phyloP scores from a whole-genome alignment of 2,329 filamentous ascomycete species.

The Microdochium nivale region DNA sequence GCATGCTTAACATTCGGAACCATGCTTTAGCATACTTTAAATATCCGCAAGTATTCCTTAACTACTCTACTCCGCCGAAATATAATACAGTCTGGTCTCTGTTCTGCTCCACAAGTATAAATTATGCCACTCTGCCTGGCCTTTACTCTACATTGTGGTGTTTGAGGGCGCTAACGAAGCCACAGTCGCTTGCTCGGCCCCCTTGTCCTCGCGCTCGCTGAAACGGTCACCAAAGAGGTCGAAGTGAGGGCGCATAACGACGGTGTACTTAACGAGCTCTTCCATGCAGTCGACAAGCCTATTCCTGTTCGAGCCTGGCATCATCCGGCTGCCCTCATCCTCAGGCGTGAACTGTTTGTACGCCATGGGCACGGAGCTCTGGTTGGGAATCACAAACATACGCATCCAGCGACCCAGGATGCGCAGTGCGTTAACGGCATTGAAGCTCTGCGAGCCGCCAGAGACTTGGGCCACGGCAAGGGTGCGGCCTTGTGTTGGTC shows the following conservation, averaged over 20 bases:
- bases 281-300: conserved; percentile 60
- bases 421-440: conserved; percentile 56
- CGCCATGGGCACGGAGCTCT: conserved; percentile 53
- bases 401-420: conserved; percentile 62
- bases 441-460: conserved; percentile 59
- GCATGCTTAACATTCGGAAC: too few species aligned
- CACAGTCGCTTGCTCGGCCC: background rate
- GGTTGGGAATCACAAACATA: conserved; percentile 60
- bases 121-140: too few species aligned
- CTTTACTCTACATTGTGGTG: too few species aligned
- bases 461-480: conserved; percentile 53
- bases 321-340: conserved; percentile 40
- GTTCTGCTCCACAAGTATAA: too few species aligned
- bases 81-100: too few species aligned
- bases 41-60: too few species aligned
- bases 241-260: conserved; percentile 54
- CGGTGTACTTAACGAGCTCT: conserved; percentile 61
- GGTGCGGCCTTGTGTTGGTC: conserved; percentile 58
- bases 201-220: conserved; percentile 40
- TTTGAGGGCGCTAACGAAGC: too few species aligned
- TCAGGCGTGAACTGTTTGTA: conserved; percentile 53
- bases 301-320: conserved; percentile 48
- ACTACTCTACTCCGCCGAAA: too few species aligned
- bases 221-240: conserved; percentile 53
- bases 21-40: too few species aligned